These are phyloP conservation scores for Pythium insidiosum DNA, from an alignment of 352 stramenopile genomes.

Conservation along the genomic window DNA sequence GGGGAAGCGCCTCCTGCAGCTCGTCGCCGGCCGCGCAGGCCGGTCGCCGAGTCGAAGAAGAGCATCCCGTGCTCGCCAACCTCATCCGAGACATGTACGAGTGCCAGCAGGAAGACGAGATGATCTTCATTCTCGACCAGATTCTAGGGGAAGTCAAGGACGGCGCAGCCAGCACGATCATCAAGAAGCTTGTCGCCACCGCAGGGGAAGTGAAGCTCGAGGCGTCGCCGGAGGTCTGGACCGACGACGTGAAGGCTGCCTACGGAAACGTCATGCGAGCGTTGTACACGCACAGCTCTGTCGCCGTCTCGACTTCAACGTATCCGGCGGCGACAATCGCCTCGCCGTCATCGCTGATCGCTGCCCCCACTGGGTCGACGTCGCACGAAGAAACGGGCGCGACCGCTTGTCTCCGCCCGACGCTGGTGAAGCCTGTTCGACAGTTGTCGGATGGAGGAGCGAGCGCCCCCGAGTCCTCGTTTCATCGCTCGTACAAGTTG, in stretches of 20 bases:
- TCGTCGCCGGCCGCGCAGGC: constrained; percentile 39
- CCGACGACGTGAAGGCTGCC: constrained; percentile 53
- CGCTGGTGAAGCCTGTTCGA: constrained; percentile 15
- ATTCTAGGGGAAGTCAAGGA: constrained; percentile 71
- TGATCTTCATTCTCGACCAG: constrained; percentile 83
- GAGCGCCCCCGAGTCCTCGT: constrained; percentile 29
- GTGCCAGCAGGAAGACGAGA: constrained; percentile 61
- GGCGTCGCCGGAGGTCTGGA: constrained; percentile 48
- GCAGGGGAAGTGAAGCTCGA: constrained; percentile 73
- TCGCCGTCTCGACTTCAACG: constrained; percentile 2
- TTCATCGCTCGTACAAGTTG: constrained; percentile 74
- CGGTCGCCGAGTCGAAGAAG: constrained; percentile 52
- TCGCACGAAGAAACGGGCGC: constrained; percentile 13
- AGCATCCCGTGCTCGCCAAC: constrained; percentile 64
- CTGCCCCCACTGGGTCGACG: not conserved
- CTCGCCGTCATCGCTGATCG: too few relatives aligned
- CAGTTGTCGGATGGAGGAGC: constrained; percentile 41
- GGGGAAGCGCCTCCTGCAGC: constrained; percentile 5
- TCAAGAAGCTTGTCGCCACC: constrained; percentile 70
- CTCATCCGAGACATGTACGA: constrained; percentile 73
- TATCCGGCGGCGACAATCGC: not conserved
- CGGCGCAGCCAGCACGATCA: constrained; percentile 39
- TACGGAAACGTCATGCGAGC: constrained; percentile 80
- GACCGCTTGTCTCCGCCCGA: constrained; percentile 17
- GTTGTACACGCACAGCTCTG: constrained; percentile 27